Evolutionary conservation across 1,139 yeast species (phyloP), one percentile per base, ranked within the genome.

Genomic region (Saccharomyces pastorianus): DNA sequence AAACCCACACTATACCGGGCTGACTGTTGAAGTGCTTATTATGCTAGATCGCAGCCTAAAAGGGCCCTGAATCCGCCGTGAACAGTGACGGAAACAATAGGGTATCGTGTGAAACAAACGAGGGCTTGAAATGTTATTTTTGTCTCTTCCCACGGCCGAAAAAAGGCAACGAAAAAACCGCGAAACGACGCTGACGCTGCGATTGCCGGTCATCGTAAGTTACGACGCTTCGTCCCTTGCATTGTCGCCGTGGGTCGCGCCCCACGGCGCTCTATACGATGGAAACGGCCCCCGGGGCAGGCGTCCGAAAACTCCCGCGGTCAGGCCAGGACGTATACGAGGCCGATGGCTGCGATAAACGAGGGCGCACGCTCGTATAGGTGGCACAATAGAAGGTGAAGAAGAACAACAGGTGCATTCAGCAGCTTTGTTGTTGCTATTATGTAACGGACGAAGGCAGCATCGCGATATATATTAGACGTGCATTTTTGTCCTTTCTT

Each of bases 291-390:
- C 25, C 44, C 44, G 44, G 44, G 44, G 44, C 23, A 38, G 44
- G 11, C 6, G 13, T 8, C 44, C 44, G 44, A 38, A 38, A 38
- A 38, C 44, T 38, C 44, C 44, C 44, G 44, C 5, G 20, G 42
- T 8, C 44, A 38, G 44, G 44, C 25, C 44, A 38, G 20, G 23
- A 6, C 11, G 44, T 38, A 38, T 38, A 38, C 44, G 44, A 38
- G 44, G 23, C 44, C 44, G 44, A 38, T 38, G 44, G 44, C 44
- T 38, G 44, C 44, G 44, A 38, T 38, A 38, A 38, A 38, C 44
- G 44, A 17, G 9, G 6, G 9, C 25, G 25, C 44, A 38, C 6
- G 44, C 25, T 38, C 44, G 44, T 38, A 38, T 38, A 38, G 11
- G 44, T 38, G 44, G 13, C 44, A 38, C 44, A 38, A 38, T 38